Conservation (phyloP, 2,329 filamentous ascomycete species). For the Zymoseptoria passerinii region DNA sequence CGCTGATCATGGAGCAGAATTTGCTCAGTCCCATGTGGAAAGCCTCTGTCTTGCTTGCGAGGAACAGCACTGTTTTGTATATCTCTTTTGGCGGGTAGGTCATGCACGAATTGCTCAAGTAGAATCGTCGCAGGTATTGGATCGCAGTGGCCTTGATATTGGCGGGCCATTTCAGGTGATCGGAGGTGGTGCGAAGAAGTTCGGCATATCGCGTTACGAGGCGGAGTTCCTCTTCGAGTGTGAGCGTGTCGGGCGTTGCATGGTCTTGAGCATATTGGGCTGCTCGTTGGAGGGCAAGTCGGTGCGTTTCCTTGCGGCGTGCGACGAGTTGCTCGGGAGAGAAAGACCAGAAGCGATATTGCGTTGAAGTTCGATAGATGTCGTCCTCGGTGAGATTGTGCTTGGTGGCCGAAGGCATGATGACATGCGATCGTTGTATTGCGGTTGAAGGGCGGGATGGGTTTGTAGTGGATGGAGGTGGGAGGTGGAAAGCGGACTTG, state of each 20-base stretch:
- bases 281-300: constrained; percentile 62
- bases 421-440: background rate
- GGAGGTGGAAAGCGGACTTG: background rate
- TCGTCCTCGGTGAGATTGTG: constrained; percentile 70
- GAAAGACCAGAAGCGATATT: constrained; percentile 90
- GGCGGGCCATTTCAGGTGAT: constrained; percentile 53
- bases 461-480: background rate
- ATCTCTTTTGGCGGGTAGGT: constrained; percentile 88
- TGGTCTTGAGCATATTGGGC: constrained; percentile 40
- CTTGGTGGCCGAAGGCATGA: background rate
- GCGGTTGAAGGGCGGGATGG: background rate
- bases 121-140: constrained; percentile 88
- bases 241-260: constrained; percentile 64
- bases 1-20: constrained; percentile 51
- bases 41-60: constrained; percentile 87
- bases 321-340: constrained; percentile 62
- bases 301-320: constrained; percentile 71
- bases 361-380: constrained; percentile 79
- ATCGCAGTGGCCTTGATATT: constrained; percentile 68
- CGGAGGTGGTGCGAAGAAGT: constrained; percentile 39
- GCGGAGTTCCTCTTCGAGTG: constrained; percentile 70
- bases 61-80: constrained; percentile 82
- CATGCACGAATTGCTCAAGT: constrained; percentile 91
- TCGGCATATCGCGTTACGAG: constrained; percentile 73
- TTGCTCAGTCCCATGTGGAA: constrained; percentile 59